These are phyloP conservation scores for Moesziomyces sp. DNA, from an alignment of 1,284 basidiomycete species.

Conservation along the genomic window DNA sequence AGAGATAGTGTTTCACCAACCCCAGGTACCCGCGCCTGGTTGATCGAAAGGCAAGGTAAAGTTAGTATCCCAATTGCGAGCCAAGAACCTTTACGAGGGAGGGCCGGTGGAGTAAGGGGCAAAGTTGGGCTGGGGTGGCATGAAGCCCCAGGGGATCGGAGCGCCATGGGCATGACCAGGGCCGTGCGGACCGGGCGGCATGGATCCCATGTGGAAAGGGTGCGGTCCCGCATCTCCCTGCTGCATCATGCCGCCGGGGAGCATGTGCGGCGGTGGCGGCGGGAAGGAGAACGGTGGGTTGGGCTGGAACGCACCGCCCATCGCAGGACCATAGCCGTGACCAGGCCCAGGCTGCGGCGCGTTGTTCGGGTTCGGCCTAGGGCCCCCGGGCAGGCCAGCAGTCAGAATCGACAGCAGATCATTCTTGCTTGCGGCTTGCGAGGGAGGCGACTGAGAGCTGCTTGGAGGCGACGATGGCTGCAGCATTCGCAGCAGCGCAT, in stretches of 20 bases:
- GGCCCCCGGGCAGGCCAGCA: constrained; percentile 18
- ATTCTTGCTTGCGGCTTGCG: constrained; percentile 30
- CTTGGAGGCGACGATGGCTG: constrained; percentile 17
- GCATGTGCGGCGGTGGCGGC: constrained; percentile 39
- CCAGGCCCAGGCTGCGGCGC: constrained; percentile 15
- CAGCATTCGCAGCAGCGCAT: constrained; percentile 41
- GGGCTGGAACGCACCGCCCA: constrained; percentile 18
- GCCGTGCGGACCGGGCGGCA: constrained; percentile 15
- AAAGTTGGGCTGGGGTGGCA: constrained; percentile 27
- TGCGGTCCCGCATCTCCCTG: constrained; percentile 17
- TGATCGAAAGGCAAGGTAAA: neutral
- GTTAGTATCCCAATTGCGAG: neutral
- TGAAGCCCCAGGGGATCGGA: constrained; percentile 21
- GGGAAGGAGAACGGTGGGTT: constrained; percentile 36
- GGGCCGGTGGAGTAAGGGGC: constrained; percentile 44
- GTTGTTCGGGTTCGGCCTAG: constrained; percentile 10
- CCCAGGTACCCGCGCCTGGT: constrained; percentile 48
- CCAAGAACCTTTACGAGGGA: constrained; percentile 8
- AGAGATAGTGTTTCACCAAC: constrained; percentile 22
- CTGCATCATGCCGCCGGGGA: constrained; percentile 35
- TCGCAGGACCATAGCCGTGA: constrained; percentile 18
- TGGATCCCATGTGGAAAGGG: constrained; percentile 37
- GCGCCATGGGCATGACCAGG: constrained; percentile 22
- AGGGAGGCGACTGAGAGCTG: constrained; percentile 16
- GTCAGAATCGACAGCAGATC: constrained; percentile 49